A percentile compares a stretch with the other conserved stretches of the same genome.
Conservation (phyloP, 1,284 basidiomycete species). For the Volvariella surrecta region DNA sequence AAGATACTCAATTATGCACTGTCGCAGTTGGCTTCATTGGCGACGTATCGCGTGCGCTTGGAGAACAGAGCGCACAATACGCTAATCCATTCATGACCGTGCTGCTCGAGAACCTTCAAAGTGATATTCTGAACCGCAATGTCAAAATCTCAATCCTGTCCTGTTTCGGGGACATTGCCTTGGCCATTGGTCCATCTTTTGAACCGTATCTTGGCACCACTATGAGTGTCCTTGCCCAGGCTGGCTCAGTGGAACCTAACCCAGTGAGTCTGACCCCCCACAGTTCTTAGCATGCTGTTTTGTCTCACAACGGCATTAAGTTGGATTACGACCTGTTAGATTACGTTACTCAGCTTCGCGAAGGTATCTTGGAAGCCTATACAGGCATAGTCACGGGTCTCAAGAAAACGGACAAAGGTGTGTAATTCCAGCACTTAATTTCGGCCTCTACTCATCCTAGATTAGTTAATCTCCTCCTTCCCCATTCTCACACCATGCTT, state of each 20-base stretch:
- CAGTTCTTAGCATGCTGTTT: conserved; percentile 7
- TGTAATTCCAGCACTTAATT: conserved; percentile 12
- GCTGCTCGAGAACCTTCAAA: conserved; percentile 88
- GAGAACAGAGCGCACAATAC: conserved; percentile 78
- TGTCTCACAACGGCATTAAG: too few species aligned
- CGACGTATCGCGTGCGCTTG: conserved; percentile 90
- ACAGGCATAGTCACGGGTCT: conserved; percentile 91
- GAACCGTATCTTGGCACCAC: conserved; percentile 88
- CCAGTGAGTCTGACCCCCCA: conserved; percentile 75
- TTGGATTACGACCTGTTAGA: conserved; percentile 88
- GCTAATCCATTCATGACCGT: conserved; percentile 86
- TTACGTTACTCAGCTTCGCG: conserved; percentile 86
- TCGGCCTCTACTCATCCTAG: conserved; percentile 3
- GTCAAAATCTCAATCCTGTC: conserved; percentile 96
- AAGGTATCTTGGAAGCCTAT: conserved; percentile 96
- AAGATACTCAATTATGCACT: conserved; percentile 93
- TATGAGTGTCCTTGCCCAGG: conserved; percentile 89
- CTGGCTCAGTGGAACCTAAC: conserved; percentile 79
- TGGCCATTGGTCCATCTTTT: conserved; percentile 84
- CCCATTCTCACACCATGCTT: conserved; percentile 73
- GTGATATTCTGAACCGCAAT: conserved; percentile 83
- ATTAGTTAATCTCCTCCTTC: conserved; percentile 58
- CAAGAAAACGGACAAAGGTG: conserved; percentile 77
- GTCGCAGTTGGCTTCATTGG: conserved; percentile 95
- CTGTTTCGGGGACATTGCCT: conserved; percentile 95